Conservation (phyloP, 306 rosid genomes). For the Fagus sylvatica region DNA sequence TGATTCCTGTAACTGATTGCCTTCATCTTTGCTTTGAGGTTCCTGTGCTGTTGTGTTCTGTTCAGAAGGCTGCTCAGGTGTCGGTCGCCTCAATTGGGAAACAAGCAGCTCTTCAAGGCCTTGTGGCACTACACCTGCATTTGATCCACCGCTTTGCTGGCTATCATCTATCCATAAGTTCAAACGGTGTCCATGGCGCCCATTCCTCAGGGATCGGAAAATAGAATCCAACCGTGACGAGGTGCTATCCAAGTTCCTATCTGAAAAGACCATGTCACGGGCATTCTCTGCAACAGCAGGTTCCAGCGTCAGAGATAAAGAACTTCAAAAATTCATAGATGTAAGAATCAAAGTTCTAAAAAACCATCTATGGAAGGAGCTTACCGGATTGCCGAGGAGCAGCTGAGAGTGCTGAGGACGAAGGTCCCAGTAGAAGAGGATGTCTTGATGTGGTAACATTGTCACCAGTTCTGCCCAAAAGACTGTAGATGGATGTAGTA, state of each 20-base stretch:
- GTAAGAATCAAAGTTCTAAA: background rate
- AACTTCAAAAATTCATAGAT: background rate
- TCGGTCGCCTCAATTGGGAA: slow-evolving; percentile 78
- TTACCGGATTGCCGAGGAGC: slow-evolving; percentile 62
- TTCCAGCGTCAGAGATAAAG: slow-evolving; percentile 4
- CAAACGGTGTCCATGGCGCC: slow-evolving; percentile 90
- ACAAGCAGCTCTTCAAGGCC: slow-evolving; percentile 92
- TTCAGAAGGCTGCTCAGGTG: slow-evolving; percentile 61
- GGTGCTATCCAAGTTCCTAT: slow-evolving; percentile 60
- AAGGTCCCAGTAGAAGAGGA: slow-evolving; percentile 90
- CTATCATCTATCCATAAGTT: slow-evolving; percentile 82
- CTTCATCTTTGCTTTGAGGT: slow-evolving; percentile 49
- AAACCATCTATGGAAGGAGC: slow-evolving; percentile 15
- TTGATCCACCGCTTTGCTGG: slow-evolving; percentile 78
- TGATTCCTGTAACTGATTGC: slow-evolving; percentile 47
- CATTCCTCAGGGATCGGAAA: slow-evolving; percentile 85
- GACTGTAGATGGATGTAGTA: slow-evolving; percentile 93
- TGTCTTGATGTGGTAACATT: slow-evolving; percentile 73
- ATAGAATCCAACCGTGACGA: slow-evolving; percentile 74
- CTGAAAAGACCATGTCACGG: slow-evolving; percentile 43
- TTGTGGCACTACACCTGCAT: slow-evolving; percentile 60
- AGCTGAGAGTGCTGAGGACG: slow-evolving; percentile 50
- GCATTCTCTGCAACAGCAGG: slow-evolving; percentile 43
- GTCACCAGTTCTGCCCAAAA: slow-evolving; percentile 88
- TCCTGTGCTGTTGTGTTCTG: slow-evolving; percentile 39